Base-by-base conservation (phyloP, 208 protist species). In the Acanthamoeba lugdunensis region DNA sequence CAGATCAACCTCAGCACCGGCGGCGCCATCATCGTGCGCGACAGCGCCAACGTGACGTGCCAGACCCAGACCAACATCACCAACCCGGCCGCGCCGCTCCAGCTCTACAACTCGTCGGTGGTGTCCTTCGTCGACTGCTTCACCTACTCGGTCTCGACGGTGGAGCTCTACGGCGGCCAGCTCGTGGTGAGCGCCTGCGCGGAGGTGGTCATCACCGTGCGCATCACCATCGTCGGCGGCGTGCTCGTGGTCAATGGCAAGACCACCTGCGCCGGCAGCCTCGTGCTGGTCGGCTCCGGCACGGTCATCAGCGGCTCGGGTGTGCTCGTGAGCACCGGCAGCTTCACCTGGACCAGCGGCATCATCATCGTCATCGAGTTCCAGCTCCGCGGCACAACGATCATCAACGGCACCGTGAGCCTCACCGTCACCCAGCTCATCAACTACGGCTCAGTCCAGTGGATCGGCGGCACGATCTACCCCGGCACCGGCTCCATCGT, bases 391-490 rank as follows among this genome's bases (percentile, higher is more conserved):
- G 82, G 82, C 82, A 90, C 52, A 14, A 52, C 82, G 7, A 65
- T 67, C 30, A 79, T 79, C 71, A 79, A 28, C 71, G 37, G 82
- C 61, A 23, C 82, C 21, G 52, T 67, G 52, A 67, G 11, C 45
- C 28, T 90, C 30, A 71, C 30, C 54, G 61, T 58, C 21, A 41
- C 33, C 1, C 82, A 90, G 30, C 50, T 90, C 11, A 71, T 67
- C 82, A 90, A 90, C 82, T 71, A 21, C n/a, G 82, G 82, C 25
- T 37, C 82, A 18, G 33, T 90, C 45, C 54, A 91, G 67, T 91
- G 85, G 85, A 45, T 33, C 11, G n/a, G 23, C 23, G 85, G 85
- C 85, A 75, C 58, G 13, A 69, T 91, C 41, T 54, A 54, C 41
- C 58, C 85, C 23, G 61, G 50, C 52, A 54, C n/a, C 45, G 85